phyloP scores from a whole-genome alignment of 768 basidiomycete species.

The Rhodotorula diobovata region DNA sequence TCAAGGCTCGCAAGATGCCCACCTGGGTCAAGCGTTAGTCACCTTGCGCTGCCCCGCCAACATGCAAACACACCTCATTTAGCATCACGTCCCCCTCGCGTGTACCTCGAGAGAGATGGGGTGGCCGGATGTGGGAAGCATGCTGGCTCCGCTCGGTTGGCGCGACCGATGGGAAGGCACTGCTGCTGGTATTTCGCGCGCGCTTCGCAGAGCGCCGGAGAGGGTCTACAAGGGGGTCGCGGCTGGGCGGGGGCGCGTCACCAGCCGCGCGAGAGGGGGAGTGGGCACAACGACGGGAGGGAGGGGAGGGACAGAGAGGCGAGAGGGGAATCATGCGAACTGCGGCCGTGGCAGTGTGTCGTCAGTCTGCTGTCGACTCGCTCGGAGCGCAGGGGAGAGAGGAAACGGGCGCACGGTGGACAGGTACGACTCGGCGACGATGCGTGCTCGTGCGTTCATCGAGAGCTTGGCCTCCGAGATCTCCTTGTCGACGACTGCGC shows the following conservation, averaged over 20 bases:
- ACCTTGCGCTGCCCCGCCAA: too few species aligned
- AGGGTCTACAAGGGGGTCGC: background rate
- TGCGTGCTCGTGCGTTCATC: slow-evolving; percentile 90
- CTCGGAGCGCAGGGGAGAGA: too few species aligned
- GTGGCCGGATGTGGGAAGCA: too few species aligned
- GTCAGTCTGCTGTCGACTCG: background rate
- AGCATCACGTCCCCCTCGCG: too few species aligned
- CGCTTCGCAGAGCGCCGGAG: background rate
- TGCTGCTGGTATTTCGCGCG: background rate
- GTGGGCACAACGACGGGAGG: background rate
- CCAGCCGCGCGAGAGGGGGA: background rate
- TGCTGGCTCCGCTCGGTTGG: too few species aligned
- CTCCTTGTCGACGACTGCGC: slow-evolving; percentile 92
- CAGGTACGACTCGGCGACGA: slow-evolving; percentile 93
- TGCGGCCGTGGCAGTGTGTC: background rate
- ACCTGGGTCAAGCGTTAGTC: slow-evolving; percentile 80
- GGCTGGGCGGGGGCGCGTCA: background rate
- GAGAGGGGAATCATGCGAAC: slow-evolving; percentile 5
- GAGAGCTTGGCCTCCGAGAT: slow-evolving; percentile 99
- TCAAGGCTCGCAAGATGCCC: slow-evolving; percentile 90
- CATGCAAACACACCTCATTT: too few species aligned
- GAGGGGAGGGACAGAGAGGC: background rate
- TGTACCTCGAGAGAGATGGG: background rate
- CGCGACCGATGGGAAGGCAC: too few species aligned
- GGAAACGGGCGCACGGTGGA: slow-evolving; percentile 16